Evolutionary conservation across 441 rosid species (phyloP).

Genomic region (Hypseocharis bilobata): DNA sequence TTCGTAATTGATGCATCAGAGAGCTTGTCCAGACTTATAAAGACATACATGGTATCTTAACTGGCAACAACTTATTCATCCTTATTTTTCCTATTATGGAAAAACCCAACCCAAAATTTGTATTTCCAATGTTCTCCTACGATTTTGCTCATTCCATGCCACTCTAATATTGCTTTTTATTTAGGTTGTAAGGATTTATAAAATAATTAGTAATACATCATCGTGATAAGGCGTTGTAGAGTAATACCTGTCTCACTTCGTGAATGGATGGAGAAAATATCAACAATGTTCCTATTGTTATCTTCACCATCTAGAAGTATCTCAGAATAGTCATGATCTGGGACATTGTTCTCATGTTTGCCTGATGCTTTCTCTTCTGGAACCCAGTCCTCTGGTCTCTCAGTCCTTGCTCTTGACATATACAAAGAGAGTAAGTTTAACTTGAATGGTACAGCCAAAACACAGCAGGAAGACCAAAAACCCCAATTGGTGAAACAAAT

Average conservation of each 20-base stretch:
- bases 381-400: constrained; percentile 91
- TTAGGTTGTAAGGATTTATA: background rate
- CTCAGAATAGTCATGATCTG: constrained; percentile 36
- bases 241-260: constrained; percentile 35
- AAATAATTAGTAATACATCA: background rate
- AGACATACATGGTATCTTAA: no score
- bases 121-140: no score
- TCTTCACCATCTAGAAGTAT: constrained; percentile 34
- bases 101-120: no score
- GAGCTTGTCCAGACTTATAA: background rate
- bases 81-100: no score
- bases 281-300: constrained; percentile 46
- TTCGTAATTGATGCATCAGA: background rate
- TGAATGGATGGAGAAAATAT: constrained; percentile 75
- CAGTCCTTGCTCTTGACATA: constrained; percentile 46
- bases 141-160: no score
- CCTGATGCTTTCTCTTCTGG: constrained; percentile 51
- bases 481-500: background rate
- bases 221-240: constrained; percentile 5
- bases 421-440: constrained; percentile 18
- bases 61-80: no score
- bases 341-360: constrained; percentile 24
- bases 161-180: no score
- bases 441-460: background rate
- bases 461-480: background rate